phyloP scores from a whole-genome alignment of 1,139 yeast genomes.

The Kurtzmaniella quercitrusa region DNA sequence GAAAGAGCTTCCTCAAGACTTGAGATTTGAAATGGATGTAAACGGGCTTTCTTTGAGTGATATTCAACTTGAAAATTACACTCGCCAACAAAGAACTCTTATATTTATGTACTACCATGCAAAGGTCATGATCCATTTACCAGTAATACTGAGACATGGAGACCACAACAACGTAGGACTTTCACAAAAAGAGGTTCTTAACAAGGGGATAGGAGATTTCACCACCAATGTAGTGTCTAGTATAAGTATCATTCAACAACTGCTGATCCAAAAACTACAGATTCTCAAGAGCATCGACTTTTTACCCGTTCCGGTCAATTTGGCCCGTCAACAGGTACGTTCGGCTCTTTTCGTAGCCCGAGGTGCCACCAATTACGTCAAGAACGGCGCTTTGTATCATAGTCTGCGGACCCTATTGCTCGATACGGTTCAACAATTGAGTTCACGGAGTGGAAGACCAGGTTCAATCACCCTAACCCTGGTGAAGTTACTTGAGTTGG shows the following conservation, averaged over 20 bases:
- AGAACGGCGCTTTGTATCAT: constrained; percentile 76
- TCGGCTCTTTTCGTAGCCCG: constrained; percentile 69
- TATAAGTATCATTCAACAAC: constrained; percentile 68
- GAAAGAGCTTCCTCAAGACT: constrained; percentile 57
- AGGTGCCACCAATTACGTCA: constrained; percentile 76
- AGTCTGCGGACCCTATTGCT: constrained; percentile 57
- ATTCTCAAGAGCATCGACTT: constrained; percentile 49
- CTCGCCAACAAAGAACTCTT: constrained; percentile 54
- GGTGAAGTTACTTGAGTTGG: constrained; percentile 50
- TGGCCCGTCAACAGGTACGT: constrained; percentile 65
- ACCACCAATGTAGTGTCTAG: constrained; percentile 25
- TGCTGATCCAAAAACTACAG: constrained; percentile 63
- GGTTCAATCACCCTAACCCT: constrained; percentile 60
- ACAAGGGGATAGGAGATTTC: constrained; percentile 23
- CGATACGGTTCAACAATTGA: constrained; percentile 46
- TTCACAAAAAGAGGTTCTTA: constrained; percentile 34
- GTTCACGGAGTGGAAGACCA: constrained; percentile 42
- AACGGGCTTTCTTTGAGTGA: constrained; percentile 52
- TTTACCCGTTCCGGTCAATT: constrained; percentile 67
- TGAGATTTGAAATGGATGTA: constrained; percentile 63
- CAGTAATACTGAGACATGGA: constrained; percentile 53
- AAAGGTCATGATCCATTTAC: constrained; percentile 73
- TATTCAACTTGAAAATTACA: constrained; percentile 27
- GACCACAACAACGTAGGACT: constrained; percentile 44
- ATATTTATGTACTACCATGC: constrained; percentile 75